Evolutionary conservation across 1,139 yeast genomes (phyloP).

Genomic region (Kurtzmaniella quercitrusa): DNA sequence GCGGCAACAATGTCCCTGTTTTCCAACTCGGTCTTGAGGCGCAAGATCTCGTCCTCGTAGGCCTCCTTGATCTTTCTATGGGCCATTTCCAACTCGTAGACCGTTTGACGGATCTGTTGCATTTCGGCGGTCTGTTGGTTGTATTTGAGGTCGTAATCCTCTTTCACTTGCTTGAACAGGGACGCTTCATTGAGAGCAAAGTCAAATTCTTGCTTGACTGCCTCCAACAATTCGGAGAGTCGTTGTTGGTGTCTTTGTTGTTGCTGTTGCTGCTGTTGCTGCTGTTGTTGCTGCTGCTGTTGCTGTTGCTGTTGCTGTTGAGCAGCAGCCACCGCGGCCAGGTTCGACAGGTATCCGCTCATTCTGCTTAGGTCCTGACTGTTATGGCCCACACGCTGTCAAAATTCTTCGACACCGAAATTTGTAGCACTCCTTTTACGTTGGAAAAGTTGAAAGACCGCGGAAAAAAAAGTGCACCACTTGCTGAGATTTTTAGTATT

Average conservation of each 20-base stretch:
- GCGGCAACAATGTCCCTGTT: constrained; percentile 56
- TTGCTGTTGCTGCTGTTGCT: constrained; percentile 27
- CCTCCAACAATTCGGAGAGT: constrained; percentile 78
- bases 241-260: constrained; percentile 50
- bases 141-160: constrained; percentile 86
- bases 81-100: constrained; percentile 88
- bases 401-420: not conserved
- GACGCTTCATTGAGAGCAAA: constrained; percentile 84
- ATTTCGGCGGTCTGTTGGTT: constrained; percentile 91
- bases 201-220: constrained; percentile 89
- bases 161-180: constrained; percentile 84
- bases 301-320: constrained; percentile 18
- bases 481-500: not conserved
- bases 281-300: constrained; percentile 21
- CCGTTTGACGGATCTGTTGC: constrained; percentile 92
- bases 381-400: not conserved
- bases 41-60: constrained; percentile 86
- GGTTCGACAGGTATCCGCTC: constrained; percentile 36
- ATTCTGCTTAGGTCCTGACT: constrained; percentile 11
- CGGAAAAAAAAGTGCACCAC: constrained; percentile 1
- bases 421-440: not conserved
- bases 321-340: constrained; percentile 24
- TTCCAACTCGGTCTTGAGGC: constrained; percentile 83
- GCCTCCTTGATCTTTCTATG: constrained; percentile 95
- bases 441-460: not conserved